phyloP scores from a whole-genome alignment of 2,329 filamentous ascomycete genomes.

The Tympanopsis confertula region DNA sequence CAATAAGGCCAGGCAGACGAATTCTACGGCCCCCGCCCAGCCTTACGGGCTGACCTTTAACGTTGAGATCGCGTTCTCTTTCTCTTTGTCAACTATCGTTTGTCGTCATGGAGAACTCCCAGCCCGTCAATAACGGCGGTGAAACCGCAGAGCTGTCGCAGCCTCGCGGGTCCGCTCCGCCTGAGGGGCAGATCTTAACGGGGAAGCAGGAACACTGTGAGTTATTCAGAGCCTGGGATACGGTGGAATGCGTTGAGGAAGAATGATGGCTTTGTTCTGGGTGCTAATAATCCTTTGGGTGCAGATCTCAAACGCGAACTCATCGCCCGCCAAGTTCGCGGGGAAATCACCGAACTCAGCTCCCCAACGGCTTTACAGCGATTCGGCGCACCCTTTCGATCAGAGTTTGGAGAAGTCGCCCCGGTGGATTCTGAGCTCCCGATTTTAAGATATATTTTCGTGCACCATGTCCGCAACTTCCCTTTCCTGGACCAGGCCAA shows the following conservation, averaged over 20 bases:
- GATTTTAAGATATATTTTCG: slow-evolving; percentile 90
- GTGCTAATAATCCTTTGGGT: background rate
- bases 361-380: slow-evolving; percentile 87
- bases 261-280: background rate
- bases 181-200: slow-evolving; percentile 55
- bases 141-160: no score
- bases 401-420: slow-evolving; percentile 81
- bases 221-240: slow-evolving; percentile 17
- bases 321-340: slow-evolving; percentile 76
- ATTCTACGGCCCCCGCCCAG: no score
- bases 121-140: no score
- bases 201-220: slow-evolving; percentile 97
- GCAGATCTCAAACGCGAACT: slow-evolving; percentile 91
- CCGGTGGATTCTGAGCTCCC: slow-evolving; percentile 90
- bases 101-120: no score
- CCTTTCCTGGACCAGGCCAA: slow-evolving; percentile 92
- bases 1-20: no score
- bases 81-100: no score
- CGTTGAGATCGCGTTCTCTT: no score
- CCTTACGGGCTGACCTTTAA: no score
- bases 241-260: background rate
- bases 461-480: slow-evolving; percentile 94
- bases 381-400: slow-evolving; percentile 91
- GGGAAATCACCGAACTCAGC: slow-evolving; percentile 84
- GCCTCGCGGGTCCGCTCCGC: no score